A percentile compares a stretch with the other conserved stretches of the same genome.
Evolutionary conservation across 352 stramenopile genomes (phyloP).

Genomic region (Blastocystis sp.): DNA sequence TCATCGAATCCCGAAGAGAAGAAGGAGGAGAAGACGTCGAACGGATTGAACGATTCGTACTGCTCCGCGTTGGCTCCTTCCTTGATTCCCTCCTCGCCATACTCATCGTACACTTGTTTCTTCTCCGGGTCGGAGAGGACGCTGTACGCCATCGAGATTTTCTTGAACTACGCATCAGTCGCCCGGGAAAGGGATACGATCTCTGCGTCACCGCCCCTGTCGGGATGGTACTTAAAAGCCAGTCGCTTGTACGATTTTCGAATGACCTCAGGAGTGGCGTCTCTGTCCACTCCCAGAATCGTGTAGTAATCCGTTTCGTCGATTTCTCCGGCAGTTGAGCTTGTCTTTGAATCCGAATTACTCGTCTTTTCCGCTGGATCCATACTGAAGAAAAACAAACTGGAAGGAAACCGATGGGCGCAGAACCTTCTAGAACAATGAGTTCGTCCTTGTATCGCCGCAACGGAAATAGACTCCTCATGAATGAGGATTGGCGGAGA

Average conservation of each 20-base stretch:
- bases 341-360: not conserved
- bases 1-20: not conserved
- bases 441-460: too few relatives aligned
- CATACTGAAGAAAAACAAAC: too few relatives aligned
- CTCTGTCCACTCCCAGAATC: constrained; percentile 53
- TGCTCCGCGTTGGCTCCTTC: constrained; percentile 56
- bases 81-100: constrained; percentile 78
- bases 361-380: too few relatives aligned
- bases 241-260: constrained; percentile 70
- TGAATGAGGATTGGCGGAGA: too few relatives aligned
- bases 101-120: constrained; percentile 79
- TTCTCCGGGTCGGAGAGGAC: constrained; percentile 81
- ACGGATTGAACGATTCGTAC: constrained; percentile 18
- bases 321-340: not conserved
- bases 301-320: constrained; percentile 58
- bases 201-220: constrained; percentile 59
- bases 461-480: too few relatives aligned
- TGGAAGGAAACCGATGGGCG: too few relatives aligned
- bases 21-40: not conserved
- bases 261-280: constrained; percentile 14
- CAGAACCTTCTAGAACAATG: too few relatives aligned
- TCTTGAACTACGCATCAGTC: constrained; percentile 69
- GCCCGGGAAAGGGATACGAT: not conserved
- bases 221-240: constrained; percentile 77
- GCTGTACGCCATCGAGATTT: constrained; percentile 78